Base-by-base conservation (phyloP, 148 eudicot genomes). In the Oxyria digyna region DNA sequence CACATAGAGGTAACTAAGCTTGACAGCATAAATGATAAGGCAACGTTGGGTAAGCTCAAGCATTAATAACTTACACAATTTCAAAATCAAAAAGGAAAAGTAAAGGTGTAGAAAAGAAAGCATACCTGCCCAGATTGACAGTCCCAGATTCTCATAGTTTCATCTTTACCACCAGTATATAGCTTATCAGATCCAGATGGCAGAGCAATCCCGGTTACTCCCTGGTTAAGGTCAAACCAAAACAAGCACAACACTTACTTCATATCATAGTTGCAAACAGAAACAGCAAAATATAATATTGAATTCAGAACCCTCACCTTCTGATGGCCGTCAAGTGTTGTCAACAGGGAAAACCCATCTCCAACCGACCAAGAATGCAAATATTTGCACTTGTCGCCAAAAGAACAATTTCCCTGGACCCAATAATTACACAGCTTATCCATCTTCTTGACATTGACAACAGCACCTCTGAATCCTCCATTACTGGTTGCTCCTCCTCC, bases 41-140 rank as follows among this genome's bases (percentile, higher is more conserved):
- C 31, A 52, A 24, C 26, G 24, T 52, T 23, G 62, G 3, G 29
- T 31, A 52, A 52, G 62, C 27, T 23, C 12, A 21, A 52, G 26
- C 29, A 23, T 52, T 9, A 52, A 20, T n/a, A 8, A 21, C 27
- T 49, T 18, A 21, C 9, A 38, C 8, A 49, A 8, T 1, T 49
- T 4, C 62, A 59, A 59, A 6, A 59, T 59, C 2, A 29, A 59
- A 29, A 3, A 31, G 38, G 38, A 29, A 26, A 50, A 21, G 8
- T 3, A 11, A 6, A 20, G 27, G 57, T 20, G 3, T 6, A 42
- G 32, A 73, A 3, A 62, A 42, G 40, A 38, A 40, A 21, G 7
- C 37, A 37, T 45, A 94, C 99, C 96, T 91, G 97, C 17, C 97
- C 97, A 55, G 97, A 85, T 74, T 84, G 93, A 80, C 99, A 91